Base-by-base conservation (phyloP, 2,329 filamentous ascomycete genomes). In the Pseudogymnoascus sp. region DNA sequence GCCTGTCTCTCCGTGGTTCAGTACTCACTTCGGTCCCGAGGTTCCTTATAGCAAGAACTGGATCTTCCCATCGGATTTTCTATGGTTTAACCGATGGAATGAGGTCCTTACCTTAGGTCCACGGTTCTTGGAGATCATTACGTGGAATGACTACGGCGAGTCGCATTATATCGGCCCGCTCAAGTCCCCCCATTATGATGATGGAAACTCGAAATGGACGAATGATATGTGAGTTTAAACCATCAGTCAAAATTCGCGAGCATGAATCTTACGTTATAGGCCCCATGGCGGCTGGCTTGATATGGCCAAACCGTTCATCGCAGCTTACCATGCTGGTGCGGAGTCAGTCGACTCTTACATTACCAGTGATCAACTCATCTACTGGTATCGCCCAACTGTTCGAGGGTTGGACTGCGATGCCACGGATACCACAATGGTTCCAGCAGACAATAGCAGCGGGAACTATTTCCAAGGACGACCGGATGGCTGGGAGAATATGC, bases 41-140 rank as follows among this genome's bases (percentile, higher is more conserved):
- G 66, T 68, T 4, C 61, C 65, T 4, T 62, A 60, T 15, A 60
- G 61, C 30, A 62, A 87, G 73, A 83, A 84, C 68, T 86, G 83
- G 82, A 72, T 84, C 9, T 86, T 80, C 74, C 75, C 76, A 7
- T 80, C 80, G n/a, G 82, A 85, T 63, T 73, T 77, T 47, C 71
- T 86, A 12, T 86, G 83, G 82, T 78, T 76, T 63, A 74, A 81
- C 53, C 79, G 82, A 4, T 85, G 82, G 82, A 71, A 76, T 28
- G 71, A 80, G 59, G 72, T 77, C 1, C 64, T 78, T 18, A 65
- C 72, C 4, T 25, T 80, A 1, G 65, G 75, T 30, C 77, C 80
- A 0, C 71, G 76, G 33, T 77, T 75, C 20, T 73, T 82, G 6
- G 73, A 67, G 64, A 75, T 77, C 62, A 66, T 78, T 15, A 76